These are phyloP conservation scores for Neurospora cerealis DNA, from an alignment of 495 filamentous ascomycete genomes.

Conservation along the genomic window DNA sequence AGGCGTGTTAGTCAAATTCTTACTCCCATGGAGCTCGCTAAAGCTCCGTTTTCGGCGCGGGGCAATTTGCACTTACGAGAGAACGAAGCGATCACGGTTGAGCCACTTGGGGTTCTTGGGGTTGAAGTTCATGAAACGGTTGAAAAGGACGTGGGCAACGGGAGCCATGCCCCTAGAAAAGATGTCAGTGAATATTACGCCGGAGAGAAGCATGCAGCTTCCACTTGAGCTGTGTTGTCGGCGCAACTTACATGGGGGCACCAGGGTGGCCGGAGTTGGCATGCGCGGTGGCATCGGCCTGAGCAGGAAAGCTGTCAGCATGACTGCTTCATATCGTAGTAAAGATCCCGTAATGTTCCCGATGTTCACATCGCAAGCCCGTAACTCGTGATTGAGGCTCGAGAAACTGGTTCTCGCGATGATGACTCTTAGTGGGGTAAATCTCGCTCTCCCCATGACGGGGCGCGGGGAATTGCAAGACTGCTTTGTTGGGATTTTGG, in stretches of 20 bases:
- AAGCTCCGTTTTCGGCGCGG: background rate
- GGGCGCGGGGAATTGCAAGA: constrained; percentile 6
- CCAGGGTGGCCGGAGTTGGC: constrained; percentile 98
- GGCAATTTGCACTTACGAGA: constrained; percentile 71
- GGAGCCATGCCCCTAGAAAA: constrained; percentile 78
- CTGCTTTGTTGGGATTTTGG: constrained; percentile 37
- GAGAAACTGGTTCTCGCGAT: constrained; percentile 1
- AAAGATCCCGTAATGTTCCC: background rate
- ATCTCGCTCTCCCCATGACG: constrained; percentile 2
- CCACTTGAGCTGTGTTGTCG: background rate
- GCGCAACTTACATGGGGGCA: constrained; percentile 69
- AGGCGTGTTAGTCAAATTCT: background rate
- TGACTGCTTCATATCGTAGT: background rate
- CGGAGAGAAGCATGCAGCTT: constrained; percentile 1
- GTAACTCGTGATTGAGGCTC: background rate
- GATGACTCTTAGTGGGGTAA: constrained; percentile 1
- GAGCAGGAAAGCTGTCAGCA: constrained; percentile 20
- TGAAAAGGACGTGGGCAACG: constrained; percentile 93
- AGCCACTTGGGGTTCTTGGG: constrained; percentile 95
- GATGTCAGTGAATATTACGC: constrained; percentile 12
- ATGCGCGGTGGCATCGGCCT: constrained; percentile 95
- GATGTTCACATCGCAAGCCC: background rate
- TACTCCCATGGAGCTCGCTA: background rate
- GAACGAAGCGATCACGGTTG: constrained; percentile 96
- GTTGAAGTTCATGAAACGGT: constrained; percentile 99